phyloP scores from a whole-genome alignment of 345 rosid species.

The Luvunga scandens region DNA sequence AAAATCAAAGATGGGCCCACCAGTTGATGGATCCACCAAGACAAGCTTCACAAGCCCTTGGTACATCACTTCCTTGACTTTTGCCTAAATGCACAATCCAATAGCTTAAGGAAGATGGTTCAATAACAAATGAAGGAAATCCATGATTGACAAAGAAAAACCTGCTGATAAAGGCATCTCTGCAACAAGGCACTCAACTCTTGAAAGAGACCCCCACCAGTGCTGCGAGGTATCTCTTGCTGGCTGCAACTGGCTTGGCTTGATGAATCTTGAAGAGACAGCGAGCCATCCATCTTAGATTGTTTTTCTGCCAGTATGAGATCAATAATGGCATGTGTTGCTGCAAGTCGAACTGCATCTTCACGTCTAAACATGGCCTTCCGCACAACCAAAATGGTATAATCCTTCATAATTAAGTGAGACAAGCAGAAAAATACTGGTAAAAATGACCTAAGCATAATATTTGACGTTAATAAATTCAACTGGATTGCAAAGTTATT shows the following conservation, averaged over 20 bases:
- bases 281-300: constrained; percentile 39
- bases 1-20: constrained; percentile 60
- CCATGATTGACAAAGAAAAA: constrained; percentile 1
- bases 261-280: constrained; percentile 71
- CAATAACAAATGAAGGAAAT: constrained; percentile 8
- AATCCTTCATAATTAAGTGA: constrained; percentile 46
- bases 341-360: constrained; percentile 71
- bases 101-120: constrained; percentile 16
- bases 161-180: constrained; percentile 90
- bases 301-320: constrained; percentile 72
- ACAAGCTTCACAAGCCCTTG: constrained; percentile 75
- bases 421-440: background rate
- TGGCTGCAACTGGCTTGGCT: constrained; percentile 95
- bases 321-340: constrained; percentile 53
- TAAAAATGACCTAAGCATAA: background rate
- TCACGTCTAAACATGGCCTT: constrained; percentile 89
- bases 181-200: constrained; percentile 77
- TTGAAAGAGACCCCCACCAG: constrained; percentile 53
- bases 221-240: constrained; percentile 48
- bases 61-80: constrained; percentile 58
- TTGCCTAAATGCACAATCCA: constrained; percentile 47
- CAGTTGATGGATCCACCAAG: constrained; percentile 59
- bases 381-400: constrained; percentile 64
- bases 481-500: background rate
- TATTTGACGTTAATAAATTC: background rate